These are phyloP conservation scores for Alternaria brassicae DNA, from an alignment of 2,329 filamentous ascomycete genomes.

Conservation along the genomic window DNA sequence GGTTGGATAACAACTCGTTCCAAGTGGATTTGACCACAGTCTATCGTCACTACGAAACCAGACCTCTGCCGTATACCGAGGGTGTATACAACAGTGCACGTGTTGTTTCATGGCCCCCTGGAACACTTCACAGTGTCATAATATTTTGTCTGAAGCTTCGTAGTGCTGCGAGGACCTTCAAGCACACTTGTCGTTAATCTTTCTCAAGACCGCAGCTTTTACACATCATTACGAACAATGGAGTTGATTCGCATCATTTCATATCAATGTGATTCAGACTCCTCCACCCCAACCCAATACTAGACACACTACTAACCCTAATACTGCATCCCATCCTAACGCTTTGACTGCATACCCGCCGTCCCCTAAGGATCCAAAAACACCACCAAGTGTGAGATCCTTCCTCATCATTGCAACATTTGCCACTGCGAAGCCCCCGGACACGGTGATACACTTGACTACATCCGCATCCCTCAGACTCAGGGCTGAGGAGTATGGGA, in stretches of 20 bases:
- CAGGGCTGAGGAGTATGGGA: conserved; percentile 31
- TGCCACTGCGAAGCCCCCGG: conserved; percentile 36
- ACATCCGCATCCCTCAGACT: conserved; percentile 25
- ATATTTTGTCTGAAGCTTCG: too few relatives aligned
- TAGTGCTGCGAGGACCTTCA: neutral
- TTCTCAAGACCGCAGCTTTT: neutral
- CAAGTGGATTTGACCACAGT: too few relatives aligned
- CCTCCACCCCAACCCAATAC: conserved; percentile 37
- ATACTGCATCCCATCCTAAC: conserved; percentile 37
- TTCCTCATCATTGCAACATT: conserved; percentile 31
- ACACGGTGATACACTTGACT: conserved; percentile 30
- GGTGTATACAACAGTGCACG: too few relatives aligned
- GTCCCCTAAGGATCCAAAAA: conserved; percentile 16
- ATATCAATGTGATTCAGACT: conserved; percentile 14
- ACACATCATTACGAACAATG: neutral
- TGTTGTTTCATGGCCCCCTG: too few relatives aligned
- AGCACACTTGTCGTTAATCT: neutral
- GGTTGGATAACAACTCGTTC: too few relatives aligned
- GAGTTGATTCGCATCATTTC: neutral
- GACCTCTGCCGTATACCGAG: too few relatives aligned
- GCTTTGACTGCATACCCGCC: conserved; percentile 31
- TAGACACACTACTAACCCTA: conserved; percentile 25
- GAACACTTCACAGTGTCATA: too few relatives aligned
- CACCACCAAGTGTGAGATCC: conserved; percentile 9
- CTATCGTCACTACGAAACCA: too few relatives aligned